These are phyloP conservation scores for Esteya vermicola DNA, from an alignment of 2,329 filamentous ascomycete genomes.

Conservation along the genomic window DNA sequence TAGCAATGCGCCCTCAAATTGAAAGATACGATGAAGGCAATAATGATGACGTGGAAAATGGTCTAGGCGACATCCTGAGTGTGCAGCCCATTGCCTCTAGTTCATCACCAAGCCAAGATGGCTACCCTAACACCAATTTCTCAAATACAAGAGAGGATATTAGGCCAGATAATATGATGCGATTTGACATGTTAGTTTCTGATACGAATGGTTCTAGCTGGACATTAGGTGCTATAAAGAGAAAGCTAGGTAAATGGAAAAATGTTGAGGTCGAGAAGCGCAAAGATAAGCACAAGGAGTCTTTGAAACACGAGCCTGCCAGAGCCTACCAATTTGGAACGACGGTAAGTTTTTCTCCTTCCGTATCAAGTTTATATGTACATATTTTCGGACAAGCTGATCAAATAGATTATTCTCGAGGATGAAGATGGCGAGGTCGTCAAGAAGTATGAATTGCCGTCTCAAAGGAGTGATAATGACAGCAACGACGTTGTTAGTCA, in stretches of 20 bases:
- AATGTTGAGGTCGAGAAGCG: slow-evolving; percentile 48
- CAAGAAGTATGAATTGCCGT: slow-evolving; percentile 65
- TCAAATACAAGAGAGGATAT: too few relatives aligned
- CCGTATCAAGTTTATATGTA: neutral
- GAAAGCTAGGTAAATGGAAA: slow-evolving; percentile 35
- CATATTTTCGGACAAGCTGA: neutral
- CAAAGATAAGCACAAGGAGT: slow-evolving; percentile 41
- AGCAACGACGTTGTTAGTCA: slow-evolving; percentile 23
- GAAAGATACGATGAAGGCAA: slow-evolving; percentile 73
- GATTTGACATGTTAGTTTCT: slow-evolving; percentile 11
- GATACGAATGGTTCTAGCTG: slow-evolving; percentile 22
- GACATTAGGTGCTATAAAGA: slow-evolving; percentile 32
- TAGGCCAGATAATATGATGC: too few relatives aligned
- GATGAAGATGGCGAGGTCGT: slow-evolving; percentile 74
- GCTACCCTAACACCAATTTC: too few relatives aligned
- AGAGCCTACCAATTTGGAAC: slow-evolving; percentile 76
- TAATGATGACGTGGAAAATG: slow-evolving; percentile 68
- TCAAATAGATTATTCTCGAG: slow-evolving; percentile 58
- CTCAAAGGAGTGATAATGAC: slow-evolving; percentile 30
- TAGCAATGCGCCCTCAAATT: slow-evolving; percentile 19
- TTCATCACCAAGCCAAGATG: too few relatives aligned
- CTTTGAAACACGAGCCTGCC: slow-evolving; percentile 54
- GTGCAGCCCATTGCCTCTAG: slow-evolving; percentile 33
- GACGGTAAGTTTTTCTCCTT: slow-evolving; percentile 33
- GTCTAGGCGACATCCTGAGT: slow-evolving; percentile 72